Base-by-base conservation (phyloP, 169 alveolate genomes). In the Theileria parva region DNA sequence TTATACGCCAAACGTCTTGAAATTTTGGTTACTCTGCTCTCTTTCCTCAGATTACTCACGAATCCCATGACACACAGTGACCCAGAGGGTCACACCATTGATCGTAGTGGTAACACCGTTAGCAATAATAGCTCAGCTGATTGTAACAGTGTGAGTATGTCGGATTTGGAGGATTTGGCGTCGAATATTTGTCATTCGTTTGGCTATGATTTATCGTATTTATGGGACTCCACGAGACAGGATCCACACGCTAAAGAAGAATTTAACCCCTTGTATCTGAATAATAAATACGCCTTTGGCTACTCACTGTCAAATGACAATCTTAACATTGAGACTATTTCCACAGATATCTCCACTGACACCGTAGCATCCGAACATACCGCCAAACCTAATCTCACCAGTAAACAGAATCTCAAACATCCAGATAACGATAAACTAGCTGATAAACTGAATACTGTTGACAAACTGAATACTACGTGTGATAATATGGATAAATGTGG, bases 1-100 rank as follows among this genome's bases (percentile, higher is more conserved):
- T 19, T 37, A 30, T 83, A 65, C 60, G 9, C 77, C 60, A 59
- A 67, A 39, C 34, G 64, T 2, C 23, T 83, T 67, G 86, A 83
- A 34, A 76, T 67, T 19, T 53, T 83, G 55, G 79, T 83, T 12
- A 73, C 86, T 50, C 67, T 83, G 53, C 32, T 77, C 32, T 64
- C 80, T 0, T 76, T 79, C 50, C 74, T 83, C 30, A 37, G 81
- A 15, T 30, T 53, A 30, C 37, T 57, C 77, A 17, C 53, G 25
- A 51, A 68, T 39, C 30, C 28, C 39, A 32, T 32, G 37, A 2
- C 37, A 32, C 64, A 15, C 32, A 51, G 28, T 19, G 9, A 19
- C 60, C 60, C 48, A 55, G 75, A 7, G 9, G 63, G 28, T 12
- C 34, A 63, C 48, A 21, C 2, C 19, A 37, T n/a, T n/a, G n/a